Base-by-base conservation (phyloP, 768 basidiomycete genomes). In the Boletus subcaerulescens region DNA sequence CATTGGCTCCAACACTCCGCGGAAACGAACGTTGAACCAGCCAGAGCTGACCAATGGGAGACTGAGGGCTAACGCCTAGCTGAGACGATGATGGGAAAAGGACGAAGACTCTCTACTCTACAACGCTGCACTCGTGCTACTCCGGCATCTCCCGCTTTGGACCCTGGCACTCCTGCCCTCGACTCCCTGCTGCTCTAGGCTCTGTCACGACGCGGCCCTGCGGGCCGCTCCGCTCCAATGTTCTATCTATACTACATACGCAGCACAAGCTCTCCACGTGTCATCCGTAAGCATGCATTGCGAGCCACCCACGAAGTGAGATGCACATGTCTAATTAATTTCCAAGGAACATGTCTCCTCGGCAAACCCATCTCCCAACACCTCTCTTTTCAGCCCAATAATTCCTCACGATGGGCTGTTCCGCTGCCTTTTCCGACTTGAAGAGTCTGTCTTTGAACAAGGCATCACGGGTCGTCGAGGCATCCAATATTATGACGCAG, bases 401-500 rank as follows among this genome's bases (percentile, higher is more conserved):
- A 48, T 68, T 68, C 43, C 65, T 60, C 59, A 50, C 50, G 13
- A 67, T 68, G 2, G 68, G 50, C 12, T 58, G 64, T 13, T 67
- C 65, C 1, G 63, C 56, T 0, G 40, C 54, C 22, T 43, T 63
- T 43, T 63, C 59, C 6, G 65, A 67, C 50, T 60, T 52, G 48
- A 52, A 56, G 15, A 67, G 55, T 46, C 66, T 63, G 26, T 63
- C 57, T 20, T 68, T 66, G 48, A 67, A 56, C 40, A 55, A 45
- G n/a, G 42, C 33, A 17, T 66, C 66, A 50, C 50, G 48, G 14
- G 50, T 48, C 5, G 48, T 48, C 49, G 53, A 52, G 24, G 61
- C 33, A 10, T 63, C 63, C 50, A 70, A 54, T 3, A 74, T 71
- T 1, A 75, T 75, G 45, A 78, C 66, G 38, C 77, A 78, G 9